A percentile compares a stretch with the other conserved stretches of the same genome.
Evolutionary conservation across 768 basidiomycete species (phyloP).

Genomic region (Kondoa malvinella): DNA sequence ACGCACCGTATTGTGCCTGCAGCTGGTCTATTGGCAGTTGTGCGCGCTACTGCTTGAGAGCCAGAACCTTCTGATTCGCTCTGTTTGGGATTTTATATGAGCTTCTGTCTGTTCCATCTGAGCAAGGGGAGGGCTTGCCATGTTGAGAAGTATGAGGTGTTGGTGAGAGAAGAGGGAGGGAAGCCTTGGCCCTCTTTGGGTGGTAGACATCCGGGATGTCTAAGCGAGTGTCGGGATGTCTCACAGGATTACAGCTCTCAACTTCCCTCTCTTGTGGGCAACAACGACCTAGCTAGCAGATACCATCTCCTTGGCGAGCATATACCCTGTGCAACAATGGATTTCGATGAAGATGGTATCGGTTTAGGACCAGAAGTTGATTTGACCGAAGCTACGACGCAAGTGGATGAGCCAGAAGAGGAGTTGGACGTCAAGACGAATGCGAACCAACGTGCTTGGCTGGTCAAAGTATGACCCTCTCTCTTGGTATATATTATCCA

Average conservation of each 20-base stretch:
- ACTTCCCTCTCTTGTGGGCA: not conserved
- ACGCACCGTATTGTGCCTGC: not conserved
- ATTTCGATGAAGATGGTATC: not conserved
- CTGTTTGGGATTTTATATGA: not conserved
- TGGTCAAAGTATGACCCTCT: slow-evolving; percentile 53
- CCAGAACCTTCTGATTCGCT: not conserved
- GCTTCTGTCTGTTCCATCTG: not conserved
- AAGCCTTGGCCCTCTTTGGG: not conserved
- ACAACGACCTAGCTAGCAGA: not conserved
- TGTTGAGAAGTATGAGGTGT: not conserved
- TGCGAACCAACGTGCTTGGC: slow-evolving; percentile 37
- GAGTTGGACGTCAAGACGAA: not conserved
- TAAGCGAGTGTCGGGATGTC: too few relatives aligned
- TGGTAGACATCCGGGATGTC: too few relatives aligned
- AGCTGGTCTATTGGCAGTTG: not conserved
- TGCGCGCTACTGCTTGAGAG: not conserved
- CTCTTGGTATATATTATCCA: not conserved
- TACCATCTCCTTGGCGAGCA: not conserved
- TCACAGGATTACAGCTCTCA: not conserved
- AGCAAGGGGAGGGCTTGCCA: not conserved
- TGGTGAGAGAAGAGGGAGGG: not conserved
- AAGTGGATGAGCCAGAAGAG: not conserved
- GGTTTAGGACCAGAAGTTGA: not conserved
- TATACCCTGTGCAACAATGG: not conserved
- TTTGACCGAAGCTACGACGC: not conserved